Base-by-base conservation (phyloP, 305 asterid genomes). In the Fraxinus sp. region DNA sequence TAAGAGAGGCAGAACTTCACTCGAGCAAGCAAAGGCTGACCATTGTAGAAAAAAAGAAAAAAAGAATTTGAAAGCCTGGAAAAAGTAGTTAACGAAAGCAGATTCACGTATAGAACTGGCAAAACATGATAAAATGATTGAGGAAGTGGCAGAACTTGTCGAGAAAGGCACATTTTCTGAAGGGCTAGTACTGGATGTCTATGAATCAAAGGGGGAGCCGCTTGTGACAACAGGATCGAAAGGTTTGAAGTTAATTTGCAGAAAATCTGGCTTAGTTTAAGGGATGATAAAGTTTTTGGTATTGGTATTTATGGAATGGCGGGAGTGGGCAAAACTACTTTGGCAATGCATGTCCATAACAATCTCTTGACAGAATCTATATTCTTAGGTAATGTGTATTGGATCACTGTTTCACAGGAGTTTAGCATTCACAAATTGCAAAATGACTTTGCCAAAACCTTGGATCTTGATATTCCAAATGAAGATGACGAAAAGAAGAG, bases 271-370 rank as follows among this genome's bases (percentile, higher is more conserved):
- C 5, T 6, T 7, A 4, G 28, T 37, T 30, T 82, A 39, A 32
- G 1, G 39, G 77, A 46, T 9, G 73, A 8, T 22, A 22, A 62
- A 6, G 16, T 77, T 28, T 68, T 28, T 18, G 41, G 36, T 3
- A 37, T 78, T 78, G 80, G 80, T 10, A 59, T 81, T 35, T 81
- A 37, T 37, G 84, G 84, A 3, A 75, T 37, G 80, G 78, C 41
- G 1, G 81, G 84, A 13, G 85, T 64, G 14, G 85, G 85, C n/a
- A 79, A 83, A 64, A 83, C 83, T 0, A 83, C 86, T 39, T 39
- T 79, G 62, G 86, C 77, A 3, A 62, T 7, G 37, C 59, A 20
- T 79, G n/a, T 83, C 24, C 71, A 79, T 28, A 28, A 28, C 59
- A 16, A 84, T 30, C 77, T 84, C 41, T 4, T 74, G 66, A 79